Evolutionary conservation across 176 grass and related monocot genomes (phyloP).

Genomic region (Poa pratensis): DNA sequence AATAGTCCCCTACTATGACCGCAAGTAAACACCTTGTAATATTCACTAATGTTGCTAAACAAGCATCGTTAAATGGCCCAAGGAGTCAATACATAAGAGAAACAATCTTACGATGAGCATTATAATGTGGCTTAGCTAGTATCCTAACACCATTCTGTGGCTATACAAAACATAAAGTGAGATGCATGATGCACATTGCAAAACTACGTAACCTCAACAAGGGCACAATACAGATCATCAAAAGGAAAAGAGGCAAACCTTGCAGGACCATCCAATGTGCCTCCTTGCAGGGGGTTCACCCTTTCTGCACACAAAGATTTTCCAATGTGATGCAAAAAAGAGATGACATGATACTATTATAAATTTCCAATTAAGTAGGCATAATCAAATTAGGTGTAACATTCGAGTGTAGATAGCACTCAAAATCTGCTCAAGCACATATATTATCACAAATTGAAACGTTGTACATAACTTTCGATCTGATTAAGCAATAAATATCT

Average conservation of each 20-base stretch:
- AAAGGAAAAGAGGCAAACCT: background rate
- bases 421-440: too few relatives aligned
- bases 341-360: too few relatives aligned
- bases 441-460: too few relatives aligned
- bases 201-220: background rate
- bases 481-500: too few relatives aligned
- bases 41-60: background rate
- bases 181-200: background rate
- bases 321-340: too few relatives aligned
- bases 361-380: too few relatives aligned
- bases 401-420: too few relatives aligned
- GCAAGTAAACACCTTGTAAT: constrained; percentile 2
- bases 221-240: background rate
- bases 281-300: too few relatives aligned
- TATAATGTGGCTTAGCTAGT: background rate
- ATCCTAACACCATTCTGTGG: background rate
- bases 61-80: background rate
- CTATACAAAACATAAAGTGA: background rate
- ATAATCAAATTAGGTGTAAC: too few relatives aligned
- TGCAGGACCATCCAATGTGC: background rate
- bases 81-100: background rate
- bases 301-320: too few relatives aligned
- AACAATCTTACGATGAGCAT: background rate
- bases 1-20: background rate
- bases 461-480: too few relatives aligned